A percentile compares a stretch with the other conserved stretches of the same genome.
Conservation (phyloP, 495 filamentous ascomycete species). For the Geopyxis carbonaria region DNA sequence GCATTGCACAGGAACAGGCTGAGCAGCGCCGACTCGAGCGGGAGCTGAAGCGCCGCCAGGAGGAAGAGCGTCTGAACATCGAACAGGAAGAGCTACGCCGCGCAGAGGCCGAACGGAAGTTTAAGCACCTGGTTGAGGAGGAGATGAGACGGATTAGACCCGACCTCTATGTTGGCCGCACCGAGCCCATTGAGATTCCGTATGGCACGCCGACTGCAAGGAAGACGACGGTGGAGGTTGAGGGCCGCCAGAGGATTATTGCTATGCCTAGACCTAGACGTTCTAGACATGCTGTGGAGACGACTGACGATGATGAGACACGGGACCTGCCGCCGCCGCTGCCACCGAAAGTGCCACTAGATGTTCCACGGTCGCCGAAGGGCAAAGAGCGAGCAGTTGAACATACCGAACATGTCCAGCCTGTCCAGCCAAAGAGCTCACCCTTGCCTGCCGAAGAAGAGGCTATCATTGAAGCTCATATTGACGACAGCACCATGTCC, state of each 20-base stretch:
- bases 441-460: background rate
- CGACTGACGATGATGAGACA: background rate
- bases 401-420: too few species aligned
- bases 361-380: background rate
- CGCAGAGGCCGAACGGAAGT: constrained; percentile 7
- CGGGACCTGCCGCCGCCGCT: background rate
- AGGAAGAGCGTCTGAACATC: background rate
- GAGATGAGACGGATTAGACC: constrained; percentile 17
- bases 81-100: constrained; percentile 1
- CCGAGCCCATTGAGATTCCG: constrained; percentile 1
- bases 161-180: constrained; percentile 10
- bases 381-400: constrained; percentile 6
- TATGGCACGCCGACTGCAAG: background rate
- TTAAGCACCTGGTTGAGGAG: constrained; percentile 17
- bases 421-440: background rate
- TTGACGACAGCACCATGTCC: constrained; percentile 11
- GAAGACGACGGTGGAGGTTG: background rate
- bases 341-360: background rate
- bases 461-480: background rate
- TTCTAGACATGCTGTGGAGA: background rate
- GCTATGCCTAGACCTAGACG: background rate
- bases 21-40: too few species aligned
- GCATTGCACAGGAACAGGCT: constrained; percentile 10
- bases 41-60: background rate
- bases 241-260: constrained; percentile 2